Evolutionary conservation across 192 early-diverging fungal species (phyloP).

Genomic region (Rhizophagus prolifer): DNA sequence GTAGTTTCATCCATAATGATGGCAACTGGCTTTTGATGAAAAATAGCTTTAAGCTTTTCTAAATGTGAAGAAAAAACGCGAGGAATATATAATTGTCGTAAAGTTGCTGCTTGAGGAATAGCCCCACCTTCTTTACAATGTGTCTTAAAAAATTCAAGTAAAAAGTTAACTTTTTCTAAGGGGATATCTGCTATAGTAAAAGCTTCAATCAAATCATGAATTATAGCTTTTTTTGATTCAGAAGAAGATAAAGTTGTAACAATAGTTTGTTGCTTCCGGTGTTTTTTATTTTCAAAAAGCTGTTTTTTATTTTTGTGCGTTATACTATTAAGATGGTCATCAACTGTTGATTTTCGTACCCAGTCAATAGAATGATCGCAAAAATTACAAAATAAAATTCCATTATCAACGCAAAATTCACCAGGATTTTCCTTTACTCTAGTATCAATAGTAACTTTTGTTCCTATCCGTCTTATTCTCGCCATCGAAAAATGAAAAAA

Average conservation of each 20-base stretch:
- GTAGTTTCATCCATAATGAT: too few relatives aligned
- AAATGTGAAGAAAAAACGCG: too few relatives aligned
- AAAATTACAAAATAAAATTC: conserved; percentile 1
- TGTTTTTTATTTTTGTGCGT: not conserved
- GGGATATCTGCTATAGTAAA: too few relatives aligned
- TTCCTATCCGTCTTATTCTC: not conserved
- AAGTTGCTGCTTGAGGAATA: too few relatives aligned
- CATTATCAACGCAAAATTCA: not conserved
- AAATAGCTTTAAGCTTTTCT: too few relatives aligned
- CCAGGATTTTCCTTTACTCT: not conserved
- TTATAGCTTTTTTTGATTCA: too few relatives aligned
- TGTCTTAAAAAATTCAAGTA: too few relatives aligned
- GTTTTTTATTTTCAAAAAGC: not conserved
- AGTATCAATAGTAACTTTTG: not conserved
- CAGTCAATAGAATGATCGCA: not conserved
- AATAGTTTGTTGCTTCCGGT: not conserved
- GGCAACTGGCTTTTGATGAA: too few relatives aligned
- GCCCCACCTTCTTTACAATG: too few relatives aligned
- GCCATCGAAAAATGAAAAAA: not conserved
- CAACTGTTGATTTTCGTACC: not conserved
- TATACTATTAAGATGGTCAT: not conserved
- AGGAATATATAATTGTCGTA: too few relatives aligned
- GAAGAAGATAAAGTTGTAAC: not conserved
- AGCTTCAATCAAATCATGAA: too few relatives aligned
- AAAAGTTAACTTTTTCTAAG: too few relatives aligned